phyloP scores from a whole-genome alignment of 176 grass and related monocot genomes.

The Triticum aestivum region IWGSC_CS_RefSeq_v2.1 NC_057802.1:37851634-37852133 shows the following conservation, averaged over 20 bases:
- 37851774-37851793: background rate
- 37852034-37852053: background rate
- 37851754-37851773: background rate
- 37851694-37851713: background rate
- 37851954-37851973: background rate
- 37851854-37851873: background rate
- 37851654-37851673: background rate
- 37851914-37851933: background rate
- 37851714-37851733: background rate
- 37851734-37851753: background rate
- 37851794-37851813: background rate
- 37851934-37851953: background rate
- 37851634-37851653: background rate
- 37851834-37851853: background rate
- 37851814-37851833: background rate
- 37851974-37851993: background rate
- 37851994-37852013: background rate
- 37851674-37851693: background rate
- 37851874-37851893: background rate
- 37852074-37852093: background rate
- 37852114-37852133: background rate
- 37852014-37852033: background rate
- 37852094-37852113: background rate
- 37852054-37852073: background rate
- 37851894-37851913: background rate